phyloP scores from a whole-genome alignment of 306 rosid species.

The Lathyrus sativus region DNA sequence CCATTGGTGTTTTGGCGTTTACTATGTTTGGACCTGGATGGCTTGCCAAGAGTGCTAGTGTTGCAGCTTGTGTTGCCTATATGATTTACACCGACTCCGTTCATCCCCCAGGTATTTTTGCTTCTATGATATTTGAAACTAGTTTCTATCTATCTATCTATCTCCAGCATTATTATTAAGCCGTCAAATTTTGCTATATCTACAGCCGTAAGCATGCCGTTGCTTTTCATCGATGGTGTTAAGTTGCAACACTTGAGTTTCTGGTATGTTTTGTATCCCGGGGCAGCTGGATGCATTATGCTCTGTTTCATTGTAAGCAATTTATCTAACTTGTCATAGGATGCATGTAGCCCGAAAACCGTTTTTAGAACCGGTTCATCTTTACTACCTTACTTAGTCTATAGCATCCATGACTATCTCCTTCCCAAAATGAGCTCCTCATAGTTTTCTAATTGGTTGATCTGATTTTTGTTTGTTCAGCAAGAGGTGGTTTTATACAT shows the following conservation, averaged over 20 bases:
- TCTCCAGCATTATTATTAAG: background rate
- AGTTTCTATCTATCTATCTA: background rate
- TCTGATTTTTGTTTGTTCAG: conserved; percentile 47
- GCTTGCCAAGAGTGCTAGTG: conserved; percentile 73
- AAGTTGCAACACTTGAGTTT: conserved; percentile 74
- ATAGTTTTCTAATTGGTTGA: conserved; percentile 13
- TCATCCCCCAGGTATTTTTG: conserved; percentile 81
- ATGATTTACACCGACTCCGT: conserved; percentile 72
- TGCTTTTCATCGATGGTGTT: conserved; percentile 86
- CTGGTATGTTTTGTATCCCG: conserved; percentile 84
- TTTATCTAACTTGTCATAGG: background rate
- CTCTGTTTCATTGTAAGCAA: conserved; percentile 75
- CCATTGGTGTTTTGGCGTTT: conserved; percentile 76
- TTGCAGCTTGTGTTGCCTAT: conserved; percentile 80
- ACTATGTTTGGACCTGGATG: conserved; percentile 81
- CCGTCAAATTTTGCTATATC: background rate
- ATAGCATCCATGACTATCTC: background rate
- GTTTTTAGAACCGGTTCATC: background rate
- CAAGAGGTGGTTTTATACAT: conserved; percentile 77
- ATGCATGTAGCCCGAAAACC: background rate
- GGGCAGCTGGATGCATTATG: conserved; percentile 74
- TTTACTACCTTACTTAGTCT: background rate
- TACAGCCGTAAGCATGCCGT: conserved; percentile 87
- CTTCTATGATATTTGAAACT: background rate
- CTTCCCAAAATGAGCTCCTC: background rate